phyloP scores from a whole-genome alignment of 257 asterid genomes.

The Echites panduratus region DNA sequence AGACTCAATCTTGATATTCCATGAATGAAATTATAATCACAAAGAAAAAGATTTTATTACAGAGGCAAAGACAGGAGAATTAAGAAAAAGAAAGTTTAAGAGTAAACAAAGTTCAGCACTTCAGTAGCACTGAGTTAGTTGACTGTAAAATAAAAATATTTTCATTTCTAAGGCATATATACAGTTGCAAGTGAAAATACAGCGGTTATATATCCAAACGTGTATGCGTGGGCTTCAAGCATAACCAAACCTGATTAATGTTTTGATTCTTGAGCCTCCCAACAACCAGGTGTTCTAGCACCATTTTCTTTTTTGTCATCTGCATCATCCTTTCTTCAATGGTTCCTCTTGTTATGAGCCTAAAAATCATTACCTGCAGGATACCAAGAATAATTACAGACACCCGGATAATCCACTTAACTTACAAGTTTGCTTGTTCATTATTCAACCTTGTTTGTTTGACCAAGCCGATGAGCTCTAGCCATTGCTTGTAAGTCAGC shows the following conservation, averaged over 20 bases:
- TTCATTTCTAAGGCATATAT: not conserved
- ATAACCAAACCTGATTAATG: slow-evolving; percentile 70
- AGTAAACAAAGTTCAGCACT: not conserved
- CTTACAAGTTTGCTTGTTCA: not conserved
- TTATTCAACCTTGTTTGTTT: slow-evolving; percentile 69
- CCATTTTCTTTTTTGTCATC: slow-evolving; percentile 99
- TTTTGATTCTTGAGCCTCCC: slow-evolving; percentile 91
- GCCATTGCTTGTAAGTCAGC: slow-evolving; percentile 99
- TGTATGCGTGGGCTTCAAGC: not conserved
- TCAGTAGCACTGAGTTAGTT: not conserved
- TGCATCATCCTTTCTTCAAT: slow-evolving; percentile 99
- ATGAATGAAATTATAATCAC: not conserved
- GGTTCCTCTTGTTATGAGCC: slow-evolving; percentile 83
- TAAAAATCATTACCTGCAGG: slow-evolving; percentile 88
- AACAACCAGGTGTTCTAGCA: slow-evolving; percentile 94
- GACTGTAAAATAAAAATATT: not conserved
- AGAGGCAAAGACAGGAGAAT: not conserved
- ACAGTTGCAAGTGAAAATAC: not conserved
- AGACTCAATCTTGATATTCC: not conserved
- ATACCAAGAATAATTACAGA: slow-evolving; percentile 16
- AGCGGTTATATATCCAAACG: not conserved
- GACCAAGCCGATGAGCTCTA: slow-evolving; percentile 99
- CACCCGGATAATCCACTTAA: slow-evolving; percentile 17
- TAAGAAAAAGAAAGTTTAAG: not conserved
- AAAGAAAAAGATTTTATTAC: not conserved